Base-by-base conservation (phyloP, 179 eudicot species). In the Silene noctiflora region DNA sequence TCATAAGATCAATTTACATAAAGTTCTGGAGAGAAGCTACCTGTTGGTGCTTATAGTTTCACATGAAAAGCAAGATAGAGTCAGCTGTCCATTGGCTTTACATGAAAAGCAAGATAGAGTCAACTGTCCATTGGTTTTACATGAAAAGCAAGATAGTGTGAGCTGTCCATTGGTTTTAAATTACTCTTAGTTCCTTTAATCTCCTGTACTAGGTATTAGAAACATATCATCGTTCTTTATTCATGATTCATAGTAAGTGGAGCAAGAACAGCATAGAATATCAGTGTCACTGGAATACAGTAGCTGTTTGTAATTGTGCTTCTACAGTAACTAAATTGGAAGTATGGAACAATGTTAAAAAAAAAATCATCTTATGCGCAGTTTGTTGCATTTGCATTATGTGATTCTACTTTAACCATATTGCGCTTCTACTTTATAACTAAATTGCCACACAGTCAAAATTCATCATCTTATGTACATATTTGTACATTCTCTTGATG, bases 401-500 rank as follows among this genome's bases (percentile, higher is more conserved):
- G 59, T 55, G 59, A 55, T 17, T 55, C 20, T 55, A 55, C 59
- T 55, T 17, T 5, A 55, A 55, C 20, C 59, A 55, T 24, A 11
- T 11, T 44, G 51, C 51, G 14, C 51, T 44, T 44, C 14, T 11
- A 11, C 12, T 24, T 48, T 51, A 33, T 33, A 25, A 71, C 46
- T 55, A 25, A 5, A 53, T 55, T 25, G 46, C 21, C n/a, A 31
- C 46, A 27, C 8, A 58, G 39, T 24, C 20, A 33, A 33, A 67
- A 71, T 1, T 71, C 22, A 31, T 58, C 19, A 19, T 9, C 21
- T 9, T 56, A 58, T 56, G 75, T 48, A 31, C 27, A 33, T 25
- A 33, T 71, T 71, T 29, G 10, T 53, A 56, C 25, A 55, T 71
- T 48, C 39, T 48, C 5, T 21, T 75, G 76, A 33, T 63, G 71